Base-by-base conservation (phyloP, 2,329 filamentous ascomycete species). In the Exophiala alcalophila region DNA sequence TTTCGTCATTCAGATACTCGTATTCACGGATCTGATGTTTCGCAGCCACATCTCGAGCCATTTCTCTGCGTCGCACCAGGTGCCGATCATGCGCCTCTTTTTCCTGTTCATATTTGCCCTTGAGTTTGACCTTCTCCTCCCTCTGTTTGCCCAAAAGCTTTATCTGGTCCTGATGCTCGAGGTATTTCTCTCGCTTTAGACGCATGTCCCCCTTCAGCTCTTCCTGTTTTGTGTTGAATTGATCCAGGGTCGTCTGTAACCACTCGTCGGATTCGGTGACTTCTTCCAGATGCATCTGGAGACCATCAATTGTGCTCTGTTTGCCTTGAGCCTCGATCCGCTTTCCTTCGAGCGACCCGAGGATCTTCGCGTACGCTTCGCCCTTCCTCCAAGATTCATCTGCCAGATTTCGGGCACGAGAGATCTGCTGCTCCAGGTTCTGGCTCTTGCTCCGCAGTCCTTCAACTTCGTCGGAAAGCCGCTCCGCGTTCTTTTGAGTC, bases 51-150 rank as follows among this genome's bases (percentile, higher is more conserved):
- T 90, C 82, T 52, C 82, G 87, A 41, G 96, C 80, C 62, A 94
- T 76, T 7, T 77, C 73, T 57, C 83, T 75, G 26, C 91, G 84
- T 30, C 77, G 71, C 54, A 79, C 72, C 3, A 95, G 62, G 53
- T 96, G 86, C 3, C 84, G 79, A 60, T 96, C 87, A 60, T 92
- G 87, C 57, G 84, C 86, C 49, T 86, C 83, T 66, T 91, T 89
- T 60, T 95, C 84, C 2, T 90, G 91, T 63, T 92, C 80, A 55
- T 84, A 81, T 54, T 83, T 86, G 29, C 91, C 91, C 61, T 64
- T 62, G 49, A 72, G 65, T 18, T 65, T 70, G 47, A 76, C 69
- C 53, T 76, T 74, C 10, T 41, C 42, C 36, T 54, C 47, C 15
- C 49, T 35, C 18, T 50, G 35, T 20, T 41, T 45, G 24, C 50